A percentile compares a stretch with the other conserved stretches of the same genome.
These are phyloP conservation scores for Colletotrichum sp. DNA, from an alignment of 2,329 filamentous ascomycete genomes.

Conservation along the genomic window DNA sequence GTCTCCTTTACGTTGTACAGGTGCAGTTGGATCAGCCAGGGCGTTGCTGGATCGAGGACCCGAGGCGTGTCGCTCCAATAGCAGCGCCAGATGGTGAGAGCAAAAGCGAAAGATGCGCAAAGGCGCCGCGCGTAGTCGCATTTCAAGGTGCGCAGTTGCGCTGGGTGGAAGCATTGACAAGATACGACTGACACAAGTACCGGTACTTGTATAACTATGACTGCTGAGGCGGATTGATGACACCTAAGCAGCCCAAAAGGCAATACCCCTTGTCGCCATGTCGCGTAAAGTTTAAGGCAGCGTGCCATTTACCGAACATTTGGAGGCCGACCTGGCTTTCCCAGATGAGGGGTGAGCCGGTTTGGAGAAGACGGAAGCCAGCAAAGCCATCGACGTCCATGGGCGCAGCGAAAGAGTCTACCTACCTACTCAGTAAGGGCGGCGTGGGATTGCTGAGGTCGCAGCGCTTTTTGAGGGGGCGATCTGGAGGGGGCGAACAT, in stretches of 20 bases:
- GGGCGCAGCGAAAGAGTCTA: not conserved
- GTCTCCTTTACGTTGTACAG: not conserved
- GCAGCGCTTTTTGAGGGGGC: not conserved
- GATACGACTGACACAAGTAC: not conserved
- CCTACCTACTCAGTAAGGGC: not conserved
- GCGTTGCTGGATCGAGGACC: not conserved
- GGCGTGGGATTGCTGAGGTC: not conserved
- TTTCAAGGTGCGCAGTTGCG: constrained; percentile 1
- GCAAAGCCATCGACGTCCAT: not conserved
- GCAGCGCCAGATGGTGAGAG: not conserved
- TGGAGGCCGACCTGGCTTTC: constrained; percentile 7
- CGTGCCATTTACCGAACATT: constrained; percentile 1
- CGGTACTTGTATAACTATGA: constrained; percentile 12
- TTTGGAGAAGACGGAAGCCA: not conserved
- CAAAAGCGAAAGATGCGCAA: not conserved
- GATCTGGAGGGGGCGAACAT: not conserved
- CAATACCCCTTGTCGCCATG: not conserved
- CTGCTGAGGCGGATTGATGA: constrained; percentile 9
- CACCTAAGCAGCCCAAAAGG: constrained; percentile 7
- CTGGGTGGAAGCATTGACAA: not conserved
- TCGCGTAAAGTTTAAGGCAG: constrained; percentile 9
- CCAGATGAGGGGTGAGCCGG: not conserved
- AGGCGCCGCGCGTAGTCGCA: constrained; percentile 1
- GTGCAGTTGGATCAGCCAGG: not conserved
- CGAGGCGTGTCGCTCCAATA: not conserved